Evolutionary conservation across 2,329 filamentous ascomycete species (phyloP).

Genomic region (Diaporthe citri): DNA sequence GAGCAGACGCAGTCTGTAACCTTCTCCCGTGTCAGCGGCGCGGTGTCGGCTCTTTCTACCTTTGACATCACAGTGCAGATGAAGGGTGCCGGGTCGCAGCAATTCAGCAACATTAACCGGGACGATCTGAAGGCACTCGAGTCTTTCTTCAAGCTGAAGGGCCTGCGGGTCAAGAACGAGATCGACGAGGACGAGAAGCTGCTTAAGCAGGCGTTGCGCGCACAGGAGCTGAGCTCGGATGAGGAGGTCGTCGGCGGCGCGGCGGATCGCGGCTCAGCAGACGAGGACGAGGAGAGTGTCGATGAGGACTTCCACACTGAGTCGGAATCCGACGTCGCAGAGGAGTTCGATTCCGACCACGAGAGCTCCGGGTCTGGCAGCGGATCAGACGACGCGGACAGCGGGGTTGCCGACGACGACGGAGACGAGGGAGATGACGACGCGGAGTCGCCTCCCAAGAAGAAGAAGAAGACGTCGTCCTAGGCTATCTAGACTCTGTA

Average conservation of each 20-base stretch:
- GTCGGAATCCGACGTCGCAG: conserved; percentile 93
- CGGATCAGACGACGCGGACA: conserved; percentile 73
- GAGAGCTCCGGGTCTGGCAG: conserved; percentile 83
- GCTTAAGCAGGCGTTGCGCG: conserved; percentile 84
- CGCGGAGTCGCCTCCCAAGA: conserved; percentile 55
- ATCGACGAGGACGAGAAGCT: conserved; percentile 92
- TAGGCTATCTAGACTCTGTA: conserved; percentile 38
- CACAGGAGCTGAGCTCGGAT: conserved; percentile 87
- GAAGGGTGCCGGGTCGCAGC: conserved; percentile 91
- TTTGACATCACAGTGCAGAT: conserved; percentile 96
- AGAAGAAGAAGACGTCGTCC: conserved; percentile 57
- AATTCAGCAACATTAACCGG: conserved; percentile 99
- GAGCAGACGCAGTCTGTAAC: conserved; percentile 93
- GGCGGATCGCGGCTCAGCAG: conserved; percentile 88
- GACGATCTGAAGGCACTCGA: conserved; percentile 98
- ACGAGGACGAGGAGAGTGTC: conserved; percentile 94
- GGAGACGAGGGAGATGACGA: conserved; percentile 49
- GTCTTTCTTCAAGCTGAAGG: conserved; percentile 96
- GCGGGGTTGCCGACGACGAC: conserved; percentile 64
- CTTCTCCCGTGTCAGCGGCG: conserved; percentile 95
- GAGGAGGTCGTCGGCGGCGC: conserved; percentile 80
- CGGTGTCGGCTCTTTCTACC: conserved; percentile 91
- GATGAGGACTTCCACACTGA: conserved; percentile 97
- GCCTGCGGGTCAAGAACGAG: conserved; percentile 96
- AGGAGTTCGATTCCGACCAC: conserved; percentile 94